These are phyloP conservation scores for Filosporella fistucella DNA, from an alignment of 495 filamentous ascomycete species.

Conservation along the genomic window DNA sequence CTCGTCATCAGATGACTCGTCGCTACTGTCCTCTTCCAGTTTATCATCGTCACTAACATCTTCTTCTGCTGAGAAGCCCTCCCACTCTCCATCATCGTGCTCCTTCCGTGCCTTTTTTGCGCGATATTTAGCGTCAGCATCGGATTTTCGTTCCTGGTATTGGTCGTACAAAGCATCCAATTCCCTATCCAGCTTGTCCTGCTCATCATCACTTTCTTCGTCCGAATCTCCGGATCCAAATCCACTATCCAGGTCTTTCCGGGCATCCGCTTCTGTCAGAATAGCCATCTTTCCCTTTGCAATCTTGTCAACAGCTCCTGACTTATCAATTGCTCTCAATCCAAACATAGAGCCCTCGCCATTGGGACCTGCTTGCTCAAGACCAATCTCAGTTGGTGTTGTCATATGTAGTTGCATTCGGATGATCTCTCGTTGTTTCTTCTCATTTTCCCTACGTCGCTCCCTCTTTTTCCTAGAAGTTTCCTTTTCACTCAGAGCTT, in stretches of 20 bases:
- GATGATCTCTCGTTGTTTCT: constrained; percentile 83
- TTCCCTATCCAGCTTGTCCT: constrained; percentile 74
- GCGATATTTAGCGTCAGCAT: constrained; percentile 76
- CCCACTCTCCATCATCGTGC: constrained; percentile 83
- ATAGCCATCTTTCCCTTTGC: constrained; percentile 72
- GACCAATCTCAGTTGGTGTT: constrained; percentile 90
- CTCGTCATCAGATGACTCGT: constrained; percentile 48
- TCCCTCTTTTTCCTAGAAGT: constrained; percentile 70
- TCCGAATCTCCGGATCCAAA: constrained; percentile 52
- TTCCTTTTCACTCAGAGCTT: constrained; percentile 74
- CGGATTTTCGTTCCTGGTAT: constrained; percentile 76
- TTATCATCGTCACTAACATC: constrained; percentile 49
- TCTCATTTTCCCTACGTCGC: constrained; percentile 78
- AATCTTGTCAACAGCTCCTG: constrained; percentile 63
- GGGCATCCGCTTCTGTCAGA: constrained; percentile 45
- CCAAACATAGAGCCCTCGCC: constrained; percentile 81
- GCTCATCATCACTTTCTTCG: constrained; percentile 69
- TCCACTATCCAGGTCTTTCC: constrained; percentile 56
- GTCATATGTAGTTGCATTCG: constrained; percentile 97
- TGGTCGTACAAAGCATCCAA: constrained; percentile 81
- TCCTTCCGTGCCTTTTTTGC: constrained; percentile 84
- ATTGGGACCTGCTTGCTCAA: constrained; percentile 76
- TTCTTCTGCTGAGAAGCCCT: constrained; percentile 75
- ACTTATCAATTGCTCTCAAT: constrained; percentile 73
- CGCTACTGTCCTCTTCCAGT: constrained; percentile 53